Evolutionary conservation across 2,329 filamentous ascomycete species (phyloP), one percentile per base, ranked within the genome.

Genomic region (Penicillium griseofulvum): DNA sequence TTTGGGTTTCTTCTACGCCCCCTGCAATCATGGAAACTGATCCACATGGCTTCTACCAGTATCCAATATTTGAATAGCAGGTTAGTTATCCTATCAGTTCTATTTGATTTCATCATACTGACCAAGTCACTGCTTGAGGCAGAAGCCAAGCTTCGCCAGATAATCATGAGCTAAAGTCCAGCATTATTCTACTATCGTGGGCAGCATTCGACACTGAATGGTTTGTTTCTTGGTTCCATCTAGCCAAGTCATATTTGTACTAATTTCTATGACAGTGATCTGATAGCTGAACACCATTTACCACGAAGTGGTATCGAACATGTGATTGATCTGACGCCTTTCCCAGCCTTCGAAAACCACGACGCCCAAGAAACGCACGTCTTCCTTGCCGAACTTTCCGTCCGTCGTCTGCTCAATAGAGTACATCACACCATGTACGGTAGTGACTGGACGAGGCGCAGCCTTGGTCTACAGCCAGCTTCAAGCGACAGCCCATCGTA

Each of bases 61-160:
- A 54, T 54, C n/a, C 51, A 54, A 24, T 53, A 53, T 49, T 28
- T 53, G 28, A 53, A 53, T 28, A 53, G 51, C 34, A 42, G 50
- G 50, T 52, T 14, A 17, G 50, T 47, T n/a, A 34, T 45, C 0
- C n/a, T n/a, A 3, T 26, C 9, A 5, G 11, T 17, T n/a, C 4
- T 24, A 6, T 19, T 28, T 24, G n/a, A 22, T 24, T 7, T 17
- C 24, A 5, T 5, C 7, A n/a, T 22, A 22, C 16, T 47, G 7
- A 39, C 16, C 7, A 19, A 7, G 9, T 10, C 3, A 14, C 8
- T 19, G 19, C 22, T 29, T 12, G 8, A 1, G 33, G 33, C 8
- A 52, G 50, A 38, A 52, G 50, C 16, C 50, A 52, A 39, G 50
- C 50, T 48, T 52, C 50, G 4, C 42, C 50, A 17, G 42, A 41